Base-by-base conservation (phyloP, 768 basidiomycete genomes). In the Pleurotus platypus region DNA sequence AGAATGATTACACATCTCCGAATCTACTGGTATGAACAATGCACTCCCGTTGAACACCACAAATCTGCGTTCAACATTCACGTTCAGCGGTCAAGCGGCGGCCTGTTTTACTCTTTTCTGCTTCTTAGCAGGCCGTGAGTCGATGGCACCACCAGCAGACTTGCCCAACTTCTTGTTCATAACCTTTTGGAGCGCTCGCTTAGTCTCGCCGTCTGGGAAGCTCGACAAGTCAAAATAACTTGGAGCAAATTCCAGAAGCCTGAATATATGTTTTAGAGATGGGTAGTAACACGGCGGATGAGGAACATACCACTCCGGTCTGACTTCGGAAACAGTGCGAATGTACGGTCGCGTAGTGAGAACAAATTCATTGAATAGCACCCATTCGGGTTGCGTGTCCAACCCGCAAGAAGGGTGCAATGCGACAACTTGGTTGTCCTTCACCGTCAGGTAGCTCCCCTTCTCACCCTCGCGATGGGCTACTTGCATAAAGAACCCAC, bases 401-500 rank as follows among this genome's bases (percentile, higher is more conserved):
- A 97, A 74, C 27, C 93, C 93, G 59, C 92, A 95, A 20, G 88
- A 90, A 6, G 94, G 90, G 67, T 98, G 94, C 15, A 94, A 72
- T 1, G 75, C 77, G 5, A 92, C 91, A 37, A 87, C 90, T 76
- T 97, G 95, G 62, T 95, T 90, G 69, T 99, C 96, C 74, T 98
- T 98, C 58, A 97, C 86, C 0, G 95, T 99, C 60, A 88, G 60
- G 67, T 99, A 98, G 55, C 79, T 82, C 2, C 87, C 84, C 70
- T 92, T 94, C 68, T 93, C 92, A 2, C 92, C 92, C 67, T 95
- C 94, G 69, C 92, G 91, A 70, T 97, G 94, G 5, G 95, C 97
- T 11, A 93, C 85, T 68, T 98, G 96, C 96, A 97, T 98, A 75
- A 98, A 99, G 80, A 92, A 99, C 1, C 95, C 97, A 63, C 88